Evolutionary conservation across 495 filamentous ascomycete species (phyloP), one percentile per base, ranked within the genome.

Genomic region (Cenococcum geophilum): DNA sequence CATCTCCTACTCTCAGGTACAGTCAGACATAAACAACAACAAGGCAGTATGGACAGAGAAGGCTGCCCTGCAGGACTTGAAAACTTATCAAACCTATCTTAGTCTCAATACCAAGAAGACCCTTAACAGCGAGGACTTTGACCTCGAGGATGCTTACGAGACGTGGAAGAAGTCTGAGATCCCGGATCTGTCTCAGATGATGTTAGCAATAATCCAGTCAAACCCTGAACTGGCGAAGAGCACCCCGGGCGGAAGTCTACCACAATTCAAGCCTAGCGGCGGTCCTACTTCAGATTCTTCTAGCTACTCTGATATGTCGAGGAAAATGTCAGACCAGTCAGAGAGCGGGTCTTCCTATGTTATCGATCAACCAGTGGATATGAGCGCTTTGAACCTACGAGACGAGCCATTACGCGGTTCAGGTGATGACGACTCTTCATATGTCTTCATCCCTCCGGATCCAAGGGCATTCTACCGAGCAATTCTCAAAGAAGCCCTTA

Each of bases 391-490:
- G 58, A 86, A 82, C 21, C 74, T 92, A 2, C 78, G 82, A 12
- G 85, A 87, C 43, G 75, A 80, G 9, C 49, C 49, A 32, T 32
- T 52, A 23, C 49, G 23, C 21, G 49, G 49, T 71, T 73, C 34
- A 67, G 71, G 0, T 67, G 78, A 83, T 52, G 80, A 79, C 35
- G 82, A 83, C 52, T 66, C 70, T 3, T 76, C 79, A 18, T 99
- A 89, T 72, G 90, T 86, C 9, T 99, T 89, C 68, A 95, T 96
- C 49, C 93, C 95, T 21, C 78, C 87, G 34, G 91, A 97, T 67
- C 83, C 93, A 37, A 82, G 93, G 65, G 77, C 80, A 16, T 88
- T 87, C 61, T 96, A 95, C 72, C 85, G 88, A 68, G 81, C 81
- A 52, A 86, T 97, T 56, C 72, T 95, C 37, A 79, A 83, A 56